Base-by-base conservation (phyloP, 176 grass and related monocot genomes). In the Carex parvula region DNA sequence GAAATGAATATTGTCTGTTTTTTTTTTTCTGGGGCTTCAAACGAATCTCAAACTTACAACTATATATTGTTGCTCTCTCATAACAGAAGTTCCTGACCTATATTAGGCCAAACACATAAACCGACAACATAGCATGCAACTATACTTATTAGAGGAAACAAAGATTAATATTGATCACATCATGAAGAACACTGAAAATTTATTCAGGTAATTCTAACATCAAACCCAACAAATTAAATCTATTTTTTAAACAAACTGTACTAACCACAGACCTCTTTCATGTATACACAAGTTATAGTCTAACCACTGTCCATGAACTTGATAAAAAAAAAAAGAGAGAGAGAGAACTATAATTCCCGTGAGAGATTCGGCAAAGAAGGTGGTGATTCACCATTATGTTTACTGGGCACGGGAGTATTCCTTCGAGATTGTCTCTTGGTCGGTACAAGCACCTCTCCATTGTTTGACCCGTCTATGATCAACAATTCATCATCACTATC, bases 401-500 rank as follows among this genome's bases (percentile, higher is more conserved):
- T 99, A 84, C 97, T 99, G 0, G 89, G 91, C 22, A 82, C 90
- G 0, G 93, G 93, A 7, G 97, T 99, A 71, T 92, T 99, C 63
- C 68, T 83, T 5, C 97, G 92, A 3, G 97, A 96, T 57, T 92
- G 90, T 26, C 93, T 91, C 85, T 99, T 99, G 5, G 97, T 99
- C 20, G 97, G 90, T 42, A 99, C 97, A 2, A 99, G 87, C 37
- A 91, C 84, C 46, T 92, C 85, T 0, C 94, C 90, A 17, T 54
- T 53, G 8, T 94, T 85, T 30, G 35, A 37, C 18, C 91, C 91
- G 5, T 92, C 88, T 0, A 60, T 79, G 0, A 89, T 82, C 3
- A 93, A 84, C 78, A 87, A 80, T 62, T 84, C 81, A n/a, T 92
- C 91, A 0, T 95, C 88, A 6, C 37, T 39, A 0, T 99, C 91